phyloP scores from a whole-genome alignment of 164 flowering plant genomes.

The Tinospora cordifolia region DNA sequence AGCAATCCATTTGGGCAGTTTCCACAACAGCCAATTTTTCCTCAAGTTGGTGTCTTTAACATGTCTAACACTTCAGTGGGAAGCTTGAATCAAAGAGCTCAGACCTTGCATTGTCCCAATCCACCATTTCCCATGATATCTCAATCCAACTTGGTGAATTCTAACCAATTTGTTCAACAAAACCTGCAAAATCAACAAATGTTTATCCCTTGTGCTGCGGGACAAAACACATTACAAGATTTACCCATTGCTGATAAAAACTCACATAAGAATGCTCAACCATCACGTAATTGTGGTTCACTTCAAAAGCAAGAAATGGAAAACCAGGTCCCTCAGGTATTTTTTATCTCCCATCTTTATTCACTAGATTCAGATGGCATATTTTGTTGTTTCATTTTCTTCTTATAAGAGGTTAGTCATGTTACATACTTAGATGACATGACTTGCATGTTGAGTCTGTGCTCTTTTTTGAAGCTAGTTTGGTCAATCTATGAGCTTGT shows the following conservation, averaged over 20 bases:
- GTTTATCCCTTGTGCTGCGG: constrained; percentile 2
- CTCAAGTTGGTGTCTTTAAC: constrained; percentile 5
- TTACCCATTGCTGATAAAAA: constrained; percentile 3
- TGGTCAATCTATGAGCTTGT: not conserved
- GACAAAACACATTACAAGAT: constrained; percentile 7
- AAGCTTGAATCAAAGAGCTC: not conserved
- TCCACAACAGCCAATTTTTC: constrained; percentile 2
- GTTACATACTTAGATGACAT: not conserved
- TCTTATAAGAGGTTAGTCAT: not conserved
- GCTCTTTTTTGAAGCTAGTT: not conserved
- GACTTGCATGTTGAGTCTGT: not conserved
- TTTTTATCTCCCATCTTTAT: not conserved
- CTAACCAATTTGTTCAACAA: constrained; percentile 6
- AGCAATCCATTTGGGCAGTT: constrained; percentile 4
- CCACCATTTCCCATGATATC: constrained; percentile 7
- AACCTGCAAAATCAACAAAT: constrained; percentile 7
- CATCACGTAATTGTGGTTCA: constrained; percentile 6
- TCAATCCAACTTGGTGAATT: constrained; percentile 6
- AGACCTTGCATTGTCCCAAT: constrained; percentile 2
- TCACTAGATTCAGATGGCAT: not conserved
- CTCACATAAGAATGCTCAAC: not conserved
- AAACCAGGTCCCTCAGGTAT: constrained; percentile 13
- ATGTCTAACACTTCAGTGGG: constrained; percentile 2
- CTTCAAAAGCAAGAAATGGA: constrained; percentile 9
- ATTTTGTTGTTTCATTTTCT: not conserved